Conservation (phyloP, 805 yeast genomes). For the Wickerhamiella azyma region DNA sequence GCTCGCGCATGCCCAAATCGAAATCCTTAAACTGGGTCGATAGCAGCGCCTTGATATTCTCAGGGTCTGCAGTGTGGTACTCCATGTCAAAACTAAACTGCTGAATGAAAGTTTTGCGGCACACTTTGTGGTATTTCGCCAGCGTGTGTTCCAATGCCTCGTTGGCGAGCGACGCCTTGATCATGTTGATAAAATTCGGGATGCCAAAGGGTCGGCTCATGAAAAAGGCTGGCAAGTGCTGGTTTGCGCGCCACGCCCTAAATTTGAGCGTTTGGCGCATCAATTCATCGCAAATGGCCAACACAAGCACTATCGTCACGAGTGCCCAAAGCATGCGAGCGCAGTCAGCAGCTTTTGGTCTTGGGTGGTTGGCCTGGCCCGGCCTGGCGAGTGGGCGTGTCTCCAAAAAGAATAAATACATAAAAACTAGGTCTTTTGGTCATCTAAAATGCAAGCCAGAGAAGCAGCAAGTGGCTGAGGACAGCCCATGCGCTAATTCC, state of each 20-base stretch:
- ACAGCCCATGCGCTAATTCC: slow-evolving; percentile 60
- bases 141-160: neutral
- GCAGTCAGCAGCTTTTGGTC: too few species aligned
- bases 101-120: neutral
- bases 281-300: neutral
- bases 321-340: neutral
- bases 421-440: neutral
- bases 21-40: slow-evolving; percentile 24
- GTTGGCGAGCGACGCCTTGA: neutral
- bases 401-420: neutral
- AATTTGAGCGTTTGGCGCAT: neutral
- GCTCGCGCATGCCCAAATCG: slow-evolving; percentile 21
- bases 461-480: slow-evolving; percentile 57
- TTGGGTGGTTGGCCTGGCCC: too few species aligned
- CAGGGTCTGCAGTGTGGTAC: slow-evolving; percentile 19
- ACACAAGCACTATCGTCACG: neutral
- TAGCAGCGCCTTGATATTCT: slow-evolving; percentile 21
- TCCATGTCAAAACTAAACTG: slow-evolving; percentile 9
- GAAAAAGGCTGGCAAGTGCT: neutral
- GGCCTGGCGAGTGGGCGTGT: neutral
- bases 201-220: slow-evolving; percentile 6
- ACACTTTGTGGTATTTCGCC: neutral
- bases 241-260: neutral
- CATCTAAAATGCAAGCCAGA: slow-evolving; percentile 1
- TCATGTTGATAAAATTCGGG: slow-evolving; percentile 1